Base-by-base conservation (phyloP, 1,284 basidiomycete genomes). In the Tausonia pullulans region DNA sequence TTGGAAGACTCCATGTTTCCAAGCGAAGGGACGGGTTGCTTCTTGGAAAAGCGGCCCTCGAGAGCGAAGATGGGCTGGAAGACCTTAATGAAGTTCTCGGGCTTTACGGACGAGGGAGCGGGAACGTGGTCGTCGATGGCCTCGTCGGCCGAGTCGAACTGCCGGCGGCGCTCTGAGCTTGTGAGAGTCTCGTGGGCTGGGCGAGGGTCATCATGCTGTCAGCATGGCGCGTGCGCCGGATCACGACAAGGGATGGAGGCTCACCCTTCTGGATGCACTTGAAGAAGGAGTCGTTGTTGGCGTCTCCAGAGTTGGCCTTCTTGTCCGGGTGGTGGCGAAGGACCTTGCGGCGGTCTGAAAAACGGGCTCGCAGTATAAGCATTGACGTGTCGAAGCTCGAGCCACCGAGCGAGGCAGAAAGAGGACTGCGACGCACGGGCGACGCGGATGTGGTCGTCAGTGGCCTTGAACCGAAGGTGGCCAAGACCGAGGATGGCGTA, bases 241-340 rank as follows among this genome's bases (percentile, higher is more conserved):
- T 27, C 27, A 27, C 27, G 27, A 27, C 16, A 44, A 40, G 13
- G 43, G 56, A 5, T 14, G 41, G 43, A n/a, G 14, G 61, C 71
- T 66, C 62, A 79, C 79, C 79, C 78, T 98, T 98, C 78, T 90
- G 87, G 71, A 98, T 97, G 75, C 95, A 98, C 79, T 98, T 98
- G 89, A 98, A 98, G 83, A 98, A 98, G 4, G 87, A 86, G 74
- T 98, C 95, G 78, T 98, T 94, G 79, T 97, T 97, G 63, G 84
- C 82, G 65, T 84, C 82, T 69, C 85, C 85, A 3, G 75, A 72
- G 56, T 84, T 84, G 11, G 91, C 94, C 77, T 98, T 98, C 80
- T 98, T 98, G 81, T 98, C 95, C 0, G 95, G 95, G 78, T 98
- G 95, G 78, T 98, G 95, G 77, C 95, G 95, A 65, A 98, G 85